Conservation (phyloP, 371 early-diverging fungal species). For the Zancudomyces culisetae region DNA sequence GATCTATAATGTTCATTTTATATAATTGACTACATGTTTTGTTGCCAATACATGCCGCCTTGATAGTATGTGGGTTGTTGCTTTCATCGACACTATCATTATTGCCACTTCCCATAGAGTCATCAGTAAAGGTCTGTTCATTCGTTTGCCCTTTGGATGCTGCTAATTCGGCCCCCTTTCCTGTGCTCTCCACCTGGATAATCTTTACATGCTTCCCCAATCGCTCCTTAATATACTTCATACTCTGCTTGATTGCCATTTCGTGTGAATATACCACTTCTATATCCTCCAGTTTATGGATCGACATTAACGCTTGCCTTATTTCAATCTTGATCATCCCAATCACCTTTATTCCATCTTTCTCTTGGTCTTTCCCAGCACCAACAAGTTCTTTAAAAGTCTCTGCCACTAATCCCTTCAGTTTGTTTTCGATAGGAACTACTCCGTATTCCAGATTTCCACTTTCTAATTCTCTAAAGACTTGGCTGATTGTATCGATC, state of each 20-base stretch:
- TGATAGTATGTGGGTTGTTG: no score
- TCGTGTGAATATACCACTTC: slow-evolving; percentile 76
- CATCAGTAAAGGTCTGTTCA: no score
- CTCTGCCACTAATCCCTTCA: slow-evolving; percentile 63
- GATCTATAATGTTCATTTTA: slow-evolving; percentile 47
- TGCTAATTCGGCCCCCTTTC: slow-evolving; percentile 74
- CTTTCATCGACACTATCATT: no score
- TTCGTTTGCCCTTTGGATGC: slow-evolving; percentile 50
- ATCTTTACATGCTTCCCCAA: slow-evolving; percentile 45
- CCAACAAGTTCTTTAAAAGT: slow-evolving; percentile 59
- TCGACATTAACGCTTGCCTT: slow-evolving; percentile 65
- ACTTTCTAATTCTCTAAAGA: slow-evolving; percentile 62
- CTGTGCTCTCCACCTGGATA: slow-evolving; percentile 63
- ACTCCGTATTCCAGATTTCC: slow-evolving; percentile 70
- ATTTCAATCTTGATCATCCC: slow-evolving; percentile 33
- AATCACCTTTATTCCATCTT: slow-evolving; percentile 19
- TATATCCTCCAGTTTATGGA: slow-evolving; percentile 35
- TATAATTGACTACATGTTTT: slow-evolving; percentile 64
- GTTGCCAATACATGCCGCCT: slow-evolving; percentile 69
- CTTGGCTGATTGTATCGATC: slow-evolving; percentile 44
- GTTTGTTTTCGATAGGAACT: slow-evolving; percentile 89
- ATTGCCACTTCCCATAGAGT: no score
- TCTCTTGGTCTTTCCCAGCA: neutral
- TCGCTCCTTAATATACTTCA: slow-evolving; percentile 44
- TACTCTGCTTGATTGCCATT: slow-evolving; percentile 80